Evolutionary conservation across 495 filamentous ascomycete genomes (phyloP), one percentile per base, ranked within the genome.

Genomic region (Chaetomidium leptoderma): DNA sequence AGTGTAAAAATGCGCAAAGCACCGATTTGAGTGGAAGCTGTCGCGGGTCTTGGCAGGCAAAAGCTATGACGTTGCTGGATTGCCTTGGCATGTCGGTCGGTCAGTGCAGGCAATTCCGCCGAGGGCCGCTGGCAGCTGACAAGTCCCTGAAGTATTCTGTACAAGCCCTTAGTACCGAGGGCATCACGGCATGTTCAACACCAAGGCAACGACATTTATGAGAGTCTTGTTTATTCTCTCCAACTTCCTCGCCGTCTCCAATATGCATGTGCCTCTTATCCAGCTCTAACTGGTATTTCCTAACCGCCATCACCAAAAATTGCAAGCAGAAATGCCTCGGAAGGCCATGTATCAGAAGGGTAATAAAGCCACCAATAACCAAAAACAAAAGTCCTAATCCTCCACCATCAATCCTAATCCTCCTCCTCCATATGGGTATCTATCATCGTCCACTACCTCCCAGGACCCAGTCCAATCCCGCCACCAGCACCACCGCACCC

Each of bases 41-140:
- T 23, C 24, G 17, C n/a, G 29, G 27, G n/a, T 30, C 40, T 59
- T 45, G 43, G 57, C 49, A 39, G 30, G 32, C 44, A 55, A 24
- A 43, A 56, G 52, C 26, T 50, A 55, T 60, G 52, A 60, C 58
- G 58, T 56, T 60, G 52, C 32, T 14, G 21, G 32, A n/a, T 32
- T 39, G 33, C 14, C 43, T 57, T 49, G 54, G 54, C 54, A 30
- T n/a, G 21, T 14, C 13, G 17, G 11, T 7, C 6, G 26, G n/a
- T n/a, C 16, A 19, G 21, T 14, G 44, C 44, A 29, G 43, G 43
- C 43, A 45, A 14, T 45, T 27, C 6, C 11, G 21, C 23, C n/a
- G 24, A 3, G 9, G 8, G 46, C 17, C 46, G 17, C 46, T n/a
- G n/a, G n/a, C n/a, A n/a, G n/a, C n/a, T n/a, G n/a, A n/a, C n/a